phyloP scores from a whole-genome alignment of 768 basidiomycete genomes.

The Mycena olivaceomarginata region DNA sequence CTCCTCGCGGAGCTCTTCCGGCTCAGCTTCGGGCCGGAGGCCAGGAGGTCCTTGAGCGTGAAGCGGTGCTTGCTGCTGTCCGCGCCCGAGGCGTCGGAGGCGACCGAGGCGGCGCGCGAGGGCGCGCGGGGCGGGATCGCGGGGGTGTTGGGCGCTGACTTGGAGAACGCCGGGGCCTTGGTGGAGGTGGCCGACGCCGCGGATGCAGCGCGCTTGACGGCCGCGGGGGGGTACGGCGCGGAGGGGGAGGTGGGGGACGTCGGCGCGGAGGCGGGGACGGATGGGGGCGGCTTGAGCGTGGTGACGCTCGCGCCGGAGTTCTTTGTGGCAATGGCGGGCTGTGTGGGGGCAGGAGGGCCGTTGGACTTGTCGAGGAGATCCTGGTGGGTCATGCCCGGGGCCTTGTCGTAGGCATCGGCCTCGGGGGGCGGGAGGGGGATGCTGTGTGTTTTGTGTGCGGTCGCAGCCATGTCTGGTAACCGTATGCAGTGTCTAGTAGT shows the following conservation, averaged over 20 bases:
- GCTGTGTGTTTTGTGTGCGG: slow-evolving; percentile 3
- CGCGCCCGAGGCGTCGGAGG: slow-evolving; percentile 63
- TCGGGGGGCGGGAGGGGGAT: slow-evolving; percentile 43
- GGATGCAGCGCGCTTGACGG: slow-evolving; percentile 26
- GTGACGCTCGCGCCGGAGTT: neutral
- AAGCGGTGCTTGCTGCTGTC: slow-evolving; percentile 76
- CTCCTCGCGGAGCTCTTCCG: slow-evolving; percentile 79
- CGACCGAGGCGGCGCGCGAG: slow-evolving; percentile 60
- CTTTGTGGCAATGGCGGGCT: neutral
- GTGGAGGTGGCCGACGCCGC: neutral
- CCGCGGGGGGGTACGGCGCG: neutral
- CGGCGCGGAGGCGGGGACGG: slow-evolving; percentile 11
- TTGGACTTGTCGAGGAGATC: slow-evolving; percentile 29
- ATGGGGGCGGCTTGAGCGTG: neutral
- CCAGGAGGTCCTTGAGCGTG: slow-evolving; percentile 88
- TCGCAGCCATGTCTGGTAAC: no score
- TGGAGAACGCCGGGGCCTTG: neutral
- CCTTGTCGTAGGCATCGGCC: slow-evolving; percentile 35
- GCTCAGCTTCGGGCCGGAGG: slow-evolving; percentile 82
- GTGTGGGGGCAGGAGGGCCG: neutral
- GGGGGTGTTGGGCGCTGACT: slow-evolving; percentile 27
- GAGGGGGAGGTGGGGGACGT: neutral
- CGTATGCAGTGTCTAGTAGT: no score
- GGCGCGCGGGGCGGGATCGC: slow-evolving; percentile 7
- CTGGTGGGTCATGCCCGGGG: slow-evolving; percentile 39